Base-by-base conservation (phyloP, 441 rosid species). In the Bruguiera hainesii region DNA sequence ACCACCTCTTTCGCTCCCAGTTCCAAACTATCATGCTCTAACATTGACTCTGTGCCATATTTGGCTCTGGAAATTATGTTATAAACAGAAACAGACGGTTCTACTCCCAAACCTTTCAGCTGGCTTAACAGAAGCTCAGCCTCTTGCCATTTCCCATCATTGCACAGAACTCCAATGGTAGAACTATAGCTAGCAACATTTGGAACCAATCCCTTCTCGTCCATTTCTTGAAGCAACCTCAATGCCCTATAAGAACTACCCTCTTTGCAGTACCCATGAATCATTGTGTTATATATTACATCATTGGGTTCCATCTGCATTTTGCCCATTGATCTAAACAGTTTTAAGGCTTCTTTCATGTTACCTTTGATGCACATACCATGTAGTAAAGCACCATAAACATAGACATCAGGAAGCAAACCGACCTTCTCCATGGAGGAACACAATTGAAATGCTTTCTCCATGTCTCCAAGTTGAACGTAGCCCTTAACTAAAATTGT, bases 201-300 rank as follows among this genome's bases (percentile, higher is more conserved):
- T 13, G 93, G 93, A 73, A 76, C 78, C 75, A 88, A 55, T 63
- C 81, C 67, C 61, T 69, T 76, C 65, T 76, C 81, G 21, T 69
- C 75, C 98, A 93, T 93, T 76, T 84, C 93, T 63, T 68, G 37
- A 3, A 85, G 48, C 73, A 93, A 60, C 70, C 78, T 85, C 79
- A 90, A 62, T 42, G 92, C 96, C 74, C 79, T 82, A 70, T 74
- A 93, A 1, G 86, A 80, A 75, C 81, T 83, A 55, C 85, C 85
- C 71, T 88, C 92, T 52, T 76, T 87, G 68, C 97, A 87, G 66
- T 88, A 93, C 16, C 96, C 92, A 7, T 75, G 74, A 58, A 93
- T 86, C 88, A 93, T 79, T 23, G 75, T 88, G 73, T 89, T 76
- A 78, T 83, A 87, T 58, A 85, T 76, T 29, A 90, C 92, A 57